Evolutionary conservation across 2,329 filamentous ascomycete species (phyloP).

Genomic region (Tolypocladium endophyticum): DNA sequence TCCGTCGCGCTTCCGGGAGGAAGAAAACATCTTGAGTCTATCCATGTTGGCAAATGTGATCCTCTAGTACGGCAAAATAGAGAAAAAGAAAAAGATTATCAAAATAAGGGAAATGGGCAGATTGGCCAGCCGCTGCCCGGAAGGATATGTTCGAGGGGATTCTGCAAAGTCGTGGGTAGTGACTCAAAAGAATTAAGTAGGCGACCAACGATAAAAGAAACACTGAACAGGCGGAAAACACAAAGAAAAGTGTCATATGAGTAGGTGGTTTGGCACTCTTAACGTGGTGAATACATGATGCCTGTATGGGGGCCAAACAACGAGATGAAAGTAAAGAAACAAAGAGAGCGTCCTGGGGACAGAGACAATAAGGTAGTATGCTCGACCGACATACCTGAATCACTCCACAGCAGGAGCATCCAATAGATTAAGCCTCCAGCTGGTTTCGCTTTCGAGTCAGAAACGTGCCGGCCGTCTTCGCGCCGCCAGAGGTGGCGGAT

Average conservation of each 20-base stretch:
- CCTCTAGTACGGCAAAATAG: background rate
- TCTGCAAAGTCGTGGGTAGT: background rate
- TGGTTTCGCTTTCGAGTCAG: background rate
- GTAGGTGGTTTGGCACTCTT: background rate
- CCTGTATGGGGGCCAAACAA: background rate
- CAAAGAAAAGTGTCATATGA: background rate
- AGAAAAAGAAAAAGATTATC: background rate
- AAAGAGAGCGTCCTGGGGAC: background rate
- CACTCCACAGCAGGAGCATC: background rate
- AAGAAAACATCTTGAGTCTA: slow-evolving; percentile 25
- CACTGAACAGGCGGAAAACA: background rate
- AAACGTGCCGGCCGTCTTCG: background rate
- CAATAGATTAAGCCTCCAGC: background rate
- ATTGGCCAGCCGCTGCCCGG: background rate
- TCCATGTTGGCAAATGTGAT: slow-evolving; percentile 1
- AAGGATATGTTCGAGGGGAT: background rate
- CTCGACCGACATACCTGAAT: background rate
- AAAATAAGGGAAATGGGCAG: background rate
- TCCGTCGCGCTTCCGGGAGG: slow-evolving; percentile 21
- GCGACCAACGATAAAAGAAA: background rate
- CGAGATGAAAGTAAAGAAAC: background rate
- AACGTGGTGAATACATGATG: background rate
- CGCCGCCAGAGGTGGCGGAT: background rate
- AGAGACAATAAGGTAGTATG: background rate
- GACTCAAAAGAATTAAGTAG: slow-evolving; percentile 1